Conservation (phyloP, 129 eudicot genomes). For the Pittosporum tobira region DNA sequence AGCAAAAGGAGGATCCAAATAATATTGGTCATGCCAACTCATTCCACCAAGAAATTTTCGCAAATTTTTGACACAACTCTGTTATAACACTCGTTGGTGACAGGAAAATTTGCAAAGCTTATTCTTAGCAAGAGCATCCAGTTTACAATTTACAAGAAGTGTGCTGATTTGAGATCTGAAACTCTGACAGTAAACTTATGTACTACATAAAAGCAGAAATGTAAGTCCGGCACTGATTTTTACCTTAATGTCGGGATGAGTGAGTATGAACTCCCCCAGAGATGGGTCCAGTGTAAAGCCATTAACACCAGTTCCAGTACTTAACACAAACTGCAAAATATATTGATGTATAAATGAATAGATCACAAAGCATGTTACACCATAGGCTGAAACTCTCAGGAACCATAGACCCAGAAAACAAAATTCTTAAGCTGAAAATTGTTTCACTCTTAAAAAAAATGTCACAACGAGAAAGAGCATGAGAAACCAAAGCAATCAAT, state of each 20-base stretch:
- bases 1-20: too few relatives aligned
- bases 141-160: not conserved
- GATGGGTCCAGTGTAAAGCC: slow-evolving; percentile 99
- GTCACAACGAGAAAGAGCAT: not conserved
- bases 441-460: not conserved
- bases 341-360: not conserved
- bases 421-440: not conserved
- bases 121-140: not conserved
- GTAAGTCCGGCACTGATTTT: not conserved
- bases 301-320: slow-evolving; percentile 91
- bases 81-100: not conserved
- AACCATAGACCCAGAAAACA: not conserved
- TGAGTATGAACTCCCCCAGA: slow-evolving; percentile 89
- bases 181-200: not conserved
- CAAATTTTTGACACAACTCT: not conserved
- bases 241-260: slow-evolving; percentile 97
- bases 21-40: not conserved
- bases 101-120: too few relatives aligned
- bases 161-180: not conserved
- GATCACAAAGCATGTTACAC: not conserved
- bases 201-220: too few relatives aligned
- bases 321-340: slow-evolving; percentile 65
- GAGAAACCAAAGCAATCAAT: not conserved
- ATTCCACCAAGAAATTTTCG: not conserved
- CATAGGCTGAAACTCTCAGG: not conserved